phyloP scores from a whole-genome alignment of 192 early-diverging fungal species.

The Dispira simplex region DNA sequence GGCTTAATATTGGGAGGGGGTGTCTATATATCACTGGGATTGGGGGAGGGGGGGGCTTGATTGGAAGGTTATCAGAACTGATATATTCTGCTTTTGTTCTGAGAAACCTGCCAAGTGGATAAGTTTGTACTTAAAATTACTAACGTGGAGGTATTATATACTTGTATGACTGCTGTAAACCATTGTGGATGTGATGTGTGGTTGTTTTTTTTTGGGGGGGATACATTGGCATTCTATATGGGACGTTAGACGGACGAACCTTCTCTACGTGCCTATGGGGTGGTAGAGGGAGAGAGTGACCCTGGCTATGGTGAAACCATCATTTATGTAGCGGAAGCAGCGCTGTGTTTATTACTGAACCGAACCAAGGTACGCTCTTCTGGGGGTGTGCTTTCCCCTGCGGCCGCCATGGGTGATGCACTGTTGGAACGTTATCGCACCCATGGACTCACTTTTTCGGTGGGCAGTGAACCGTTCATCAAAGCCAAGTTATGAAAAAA shows the following conservation, averaged over 20 bases:
- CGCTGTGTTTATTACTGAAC: slow-evolving; percentile 51
- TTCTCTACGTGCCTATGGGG: slow-evolving; percentile 18
- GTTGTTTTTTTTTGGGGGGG: no score
- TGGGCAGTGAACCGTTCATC: slow-evolving; percentile 11
- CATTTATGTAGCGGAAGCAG: slow-evolving; percentile 62
- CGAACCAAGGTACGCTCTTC: slow-evolving; percentile 31
- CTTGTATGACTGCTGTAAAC: no score
- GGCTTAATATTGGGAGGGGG: no score
- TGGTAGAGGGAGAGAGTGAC: slow-evolving; percentile 38
- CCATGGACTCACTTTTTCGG: slow-evolving; percentile 39
- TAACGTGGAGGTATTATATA: no score
- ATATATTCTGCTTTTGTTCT: no score
- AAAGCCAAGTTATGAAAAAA: neutral
- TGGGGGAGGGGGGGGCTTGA: no score
- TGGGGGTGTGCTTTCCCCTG: slow-evolving; percentile 69
- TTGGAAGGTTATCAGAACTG: no score
- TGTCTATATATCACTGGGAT: no score
- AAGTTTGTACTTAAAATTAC: no score
- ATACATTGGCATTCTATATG: no score
- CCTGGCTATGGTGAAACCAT: slow-evolving; percentile 75
- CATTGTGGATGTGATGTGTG: no score
- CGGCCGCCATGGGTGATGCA: slow-evolving; percentile 58
- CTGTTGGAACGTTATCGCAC: slow-evolving; percentile 45
- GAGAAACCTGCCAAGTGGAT: no score
- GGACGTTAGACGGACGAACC: neutral